Base-by-base conservation (phyloP, 805 yeast species). In the Spathaspora girioi region DNA sequence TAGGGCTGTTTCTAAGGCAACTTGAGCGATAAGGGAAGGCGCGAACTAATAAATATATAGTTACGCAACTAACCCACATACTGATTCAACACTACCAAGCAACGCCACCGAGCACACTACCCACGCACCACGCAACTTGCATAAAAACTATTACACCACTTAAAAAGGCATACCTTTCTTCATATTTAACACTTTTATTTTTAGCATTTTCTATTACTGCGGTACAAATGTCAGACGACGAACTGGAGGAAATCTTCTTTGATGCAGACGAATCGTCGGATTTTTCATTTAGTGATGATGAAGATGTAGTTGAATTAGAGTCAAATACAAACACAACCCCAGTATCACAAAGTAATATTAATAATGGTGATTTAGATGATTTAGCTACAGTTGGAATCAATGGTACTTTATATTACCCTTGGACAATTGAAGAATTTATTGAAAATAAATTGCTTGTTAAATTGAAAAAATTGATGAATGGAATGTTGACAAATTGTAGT, bases 361-460 rank as follows among this genome's bases (percentile, higher is more conserved):
- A 23, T 23, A 23, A 6, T 15, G 42, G 31, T 12, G 15, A 14
- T 29, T 12, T 31, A 8, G 20, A 31, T 15, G 15, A 6, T 12
- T 42, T 42, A n/a, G 45, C 38, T n/a, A 15, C 41, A 11, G 43
- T 32, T 26, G 50, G 52, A 2, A 47, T 40, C 27, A 51, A 46
- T 43, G 46, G 45, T 15, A 47, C 48, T 9, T 31, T 43, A 50
- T 69, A 65, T 54, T 59, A 56, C 35, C 62, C 68, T 8, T 68
- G 72, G 73, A 58, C 58, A 2, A 31, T 67, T 12, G 53, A 56
- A 10, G 59, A 61, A 32, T 67, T 61, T 50, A 61, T 71, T 17
- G 59, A 64, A 27, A 50, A 51, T 19, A 59, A 56, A 27, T 64
- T 65, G 40, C 45, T 71, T 7, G 58, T 55, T 20, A 60, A 64